phyloP scores from a whole-genome alignment of 2,329 filamentous ascomycete species.

The Cercospora citrullina region DNA sequence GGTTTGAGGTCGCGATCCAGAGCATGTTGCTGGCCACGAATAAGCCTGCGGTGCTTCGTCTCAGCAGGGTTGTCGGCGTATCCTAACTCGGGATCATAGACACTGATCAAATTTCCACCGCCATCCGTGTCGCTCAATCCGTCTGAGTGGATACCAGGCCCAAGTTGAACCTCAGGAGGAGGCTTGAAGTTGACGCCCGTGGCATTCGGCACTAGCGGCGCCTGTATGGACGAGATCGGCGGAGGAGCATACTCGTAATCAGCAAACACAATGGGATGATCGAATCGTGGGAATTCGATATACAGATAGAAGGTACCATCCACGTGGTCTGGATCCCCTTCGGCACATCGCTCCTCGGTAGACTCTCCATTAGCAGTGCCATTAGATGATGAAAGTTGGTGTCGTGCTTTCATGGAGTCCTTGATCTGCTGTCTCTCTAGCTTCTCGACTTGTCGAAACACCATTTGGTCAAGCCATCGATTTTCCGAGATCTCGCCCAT shows the following conservation, averaged over 20 bases:
- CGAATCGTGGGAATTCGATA: conserved; percentile 89
- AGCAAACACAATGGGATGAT: conserved; percentile 92
- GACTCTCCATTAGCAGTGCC: conserved; percentile 16
- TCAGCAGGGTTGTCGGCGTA: conserved; percentile 90
- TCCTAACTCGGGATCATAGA: conserved; percentile 92
- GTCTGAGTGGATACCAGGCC: conserved; percentile 79
- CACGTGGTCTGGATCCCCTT: conserved; percentile 47
- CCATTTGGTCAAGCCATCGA: conserved; percentile 93
- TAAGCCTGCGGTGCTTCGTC: conserved; percentile 87
- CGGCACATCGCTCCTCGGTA: conserved; percentile 33
- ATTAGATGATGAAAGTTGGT: neutral
- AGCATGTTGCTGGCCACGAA: conserved; percentile 87
- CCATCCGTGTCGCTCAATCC: conserved; percentile 53
- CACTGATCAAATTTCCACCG: conserved; percentile 69
- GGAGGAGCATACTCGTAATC: conserved; percentile 90
- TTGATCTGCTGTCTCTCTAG: conserved; percentile 44
- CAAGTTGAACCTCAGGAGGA: conserved; percentile 83
- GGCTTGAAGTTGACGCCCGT: conserved; percentile 73
- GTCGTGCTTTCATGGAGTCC: conserved; percentile 37
- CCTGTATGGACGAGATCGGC: conserved; percentile 68
- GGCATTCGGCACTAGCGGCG: conserved; percentile 57
- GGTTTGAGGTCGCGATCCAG: conserved; percentile 94
- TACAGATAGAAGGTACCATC: conserved; percentile 77
- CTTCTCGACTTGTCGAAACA: conserved; percentile 87
- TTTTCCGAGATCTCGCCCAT: conserved; percentile 93